Evolutionary conservation across 371 early-diverging fungal genomes (phyloP), one percentile per base, ranked within the genome.

Genomic region (Rhizopus stolonifer): DNA sequence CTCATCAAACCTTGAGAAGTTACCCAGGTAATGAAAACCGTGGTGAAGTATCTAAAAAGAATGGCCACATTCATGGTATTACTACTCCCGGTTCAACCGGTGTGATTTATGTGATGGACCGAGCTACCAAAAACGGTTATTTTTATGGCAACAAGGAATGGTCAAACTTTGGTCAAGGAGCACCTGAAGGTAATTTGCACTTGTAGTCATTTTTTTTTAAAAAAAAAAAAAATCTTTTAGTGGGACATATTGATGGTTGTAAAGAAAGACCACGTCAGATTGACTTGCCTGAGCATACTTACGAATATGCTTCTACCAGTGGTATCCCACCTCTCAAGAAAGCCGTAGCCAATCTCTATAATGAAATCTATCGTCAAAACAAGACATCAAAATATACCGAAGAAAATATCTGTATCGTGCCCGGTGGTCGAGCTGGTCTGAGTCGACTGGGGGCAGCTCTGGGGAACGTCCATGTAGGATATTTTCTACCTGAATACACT

Each of bases 161-260:
- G 80, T 56, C 75, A 9, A 80, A 80, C 36, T 80, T 80, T 51
- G 80, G 80, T 2, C 77, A 77, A 62, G 80, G 80, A 22, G 77
- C 80, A 0, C 80, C 80, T 10, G 80, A 80, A 65, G 77, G 74
- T 61, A 72, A n/a, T n/a, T n/a, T n/a, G n/a, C n/a, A n/a, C n/a
- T n/a, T n/a, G n/a, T n/a, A n/a, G n/a, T n/a, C n/a, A n/a, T n/a
- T n/a, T n/a, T n/a, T n/a, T n/a, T n/a, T n/a, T n/a, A n/a, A n/a
- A n/a, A n/a, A 46, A 39, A 2, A 22, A 22, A 48, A 36, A 38
- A 22, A 38, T 29, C 17, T 14, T 56, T 29, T 15, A 71, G 73
- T 72, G 14, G 73, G 70, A 1, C 65, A 61, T 38, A 67, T 72
- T 49, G 70, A 69, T 1, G 73, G 73, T 3, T 72, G 73, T 33